Conservation (phyloP, 345 rosid genomes). For the Ceriops tagal region DNA sequence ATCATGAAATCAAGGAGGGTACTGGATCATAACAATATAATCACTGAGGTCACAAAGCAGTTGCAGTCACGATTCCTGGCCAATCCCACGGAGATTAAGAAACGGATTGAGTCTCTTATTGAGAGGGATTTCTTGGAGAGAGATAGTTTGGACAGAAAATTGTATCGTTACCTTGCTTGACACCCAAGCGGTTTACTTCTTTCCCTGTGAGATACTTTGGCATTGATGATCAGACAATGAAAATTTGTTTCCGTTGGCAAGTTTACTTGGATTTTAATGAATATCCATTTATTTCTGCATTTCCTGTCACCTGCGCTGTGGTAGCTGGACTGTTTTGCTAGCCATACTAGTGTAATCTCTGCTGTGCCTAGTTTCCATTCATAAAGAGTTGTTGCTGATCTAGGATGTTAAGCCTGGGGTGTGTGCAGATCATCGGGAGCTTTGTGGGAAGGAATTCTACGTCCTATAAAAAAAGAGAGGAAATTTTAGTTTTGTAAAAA, state of each 20-base stretch:
- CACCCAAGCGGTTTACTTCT: constrained; percentile 10
- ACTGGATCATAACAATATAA: constrained; percentile 89
- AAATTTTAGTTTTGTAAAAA: no score
- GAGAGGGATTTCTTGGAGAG: constrained; percentile 98
- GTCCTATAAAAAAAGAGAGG: no score
- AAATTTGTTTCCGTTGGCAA: constrained; percentile 19
- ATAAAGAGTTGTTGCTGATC: background rate
- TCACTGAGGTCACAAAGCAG: constrained; percentile 93
- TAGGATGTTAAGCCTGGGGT: no score
- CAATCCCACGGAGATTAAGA: constrained; percentile 92
- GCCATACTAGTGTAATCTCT: background rate
- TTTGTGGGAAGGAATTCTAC: no score
- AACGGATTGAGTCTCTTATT: constrained; percentile 92
- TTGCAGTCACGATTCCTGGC: constrained; percentile 93
- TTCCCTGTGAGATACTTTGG: constrained; percentile 20
- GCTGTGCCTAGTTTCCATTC: background rate
- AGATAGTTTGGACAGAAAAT: constrained; percentile 75
- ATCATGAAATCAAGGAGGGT: constrained; percentile 97
- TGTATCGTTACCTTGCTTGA: constrained; percentile 90
- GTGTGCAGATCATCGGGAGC: no score
- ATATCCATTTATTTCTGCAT: constrained; percentile 19
- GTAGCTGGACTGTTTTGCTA: constrained; percentile 6
- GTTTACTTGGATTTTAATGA: constrained; percentile 21
- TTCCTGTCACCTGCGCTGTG: background rate
- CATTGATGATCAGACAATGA: constrained; percentile 11